Evolutionary conservation across 2,329 filamentous ascomycete species (phyloP).

Genomic region (Emmonsiellopsis sp.): DNA sequence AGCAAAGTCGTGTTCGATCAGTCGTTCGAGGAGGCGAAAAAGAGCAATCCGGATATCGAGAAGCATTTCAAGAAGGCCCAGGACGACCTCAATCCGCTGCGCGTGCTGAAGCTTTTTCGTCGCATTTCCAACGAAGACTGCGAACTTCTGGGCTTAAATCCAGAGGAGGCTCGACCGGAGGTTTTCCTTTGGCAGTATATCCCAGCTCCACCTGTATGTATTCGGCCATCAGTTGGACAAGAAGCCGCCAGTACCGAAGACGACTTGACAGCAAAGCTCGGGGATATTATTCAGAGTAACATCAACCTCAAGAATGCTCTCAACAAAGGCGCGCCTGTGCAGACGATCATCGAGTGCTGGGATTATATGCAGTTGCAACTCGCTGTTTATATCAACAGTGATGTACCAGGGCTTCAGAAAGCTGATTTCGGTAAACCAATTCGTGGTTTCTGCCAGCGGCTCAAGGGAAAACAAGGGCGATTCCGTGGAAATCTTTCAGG

Average conservation of each 20-base stretch:
- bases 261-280: conserved; percentile 92
- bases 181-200: conserved; percentile 98
- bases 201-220: conserved; percentile 86
- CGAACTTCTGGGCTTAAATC: conserved; percentile 81
- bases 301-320: conserved; percentile 76
- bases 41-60: conserved; percentile 71
- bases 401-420: conserved; percentile 85
- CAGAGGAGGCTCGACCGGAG: conserved; percentile 78
- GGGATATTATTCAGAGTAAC: conserved; percentile 90
- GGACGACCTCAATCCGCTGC: conserved; percentile 85
- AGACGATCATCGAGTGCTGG: conserved; percentile 96
- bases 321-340: conserved; percentile 71
- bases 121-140: conserved; percentile 77
- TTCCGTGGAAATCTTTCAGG: conserved; percentile 95
- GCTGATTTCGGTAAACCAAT: conserved; percentile 80
- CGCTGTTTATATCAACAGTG: conserved; percentile 96
- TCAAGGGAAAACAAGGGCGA: conserved; percentile 95
- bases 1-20: conserved; percentile 79
- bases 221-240: conserved; percentile 87
- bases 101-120: conserved; percentile 85
- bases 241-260: conserved; percentile 92
- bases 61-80: conserved; percentile 86
- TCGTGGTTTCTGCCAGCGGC: conserved; percentile 83
- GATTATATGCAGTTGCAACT: conserved; percentile 93
- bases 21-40: conserved; percentile 73